phyloP scores from a whole-genome alignment of 768 basidiomycete genomes.

The Gloeophyllum trabeum region DNA sequence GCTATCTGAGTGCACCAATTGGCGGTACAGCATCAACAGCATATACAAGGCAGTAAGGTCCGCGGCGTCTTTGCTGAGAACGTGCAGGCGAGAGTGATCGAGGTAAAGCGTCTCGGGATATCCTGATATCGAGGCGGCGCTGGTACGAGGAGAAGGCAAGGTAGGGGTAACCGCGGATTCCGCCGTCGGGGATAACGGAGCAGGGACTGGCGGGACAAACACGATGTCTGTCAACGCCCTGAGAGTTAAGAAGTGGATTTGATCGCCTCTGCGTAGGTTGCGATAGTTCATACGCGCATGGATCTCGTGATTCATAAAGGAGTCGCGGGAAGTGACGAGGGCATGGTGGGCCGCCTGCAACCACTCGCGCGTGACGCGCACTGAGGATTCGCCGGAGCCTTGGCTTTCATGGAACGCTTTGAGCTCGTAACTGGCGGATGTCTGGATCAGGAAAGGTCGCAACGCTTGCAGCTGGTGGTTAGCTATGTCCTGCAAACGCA shows the following conservation, averaged over 20 bases:
- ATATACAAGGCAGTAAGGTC: conserved; percentile 71
- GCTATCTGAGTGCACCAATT: conserved; percentile 45
- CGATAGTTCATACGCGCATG: conserved; percentile 22
- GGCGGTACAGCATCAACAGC: conserved; percentile 72
- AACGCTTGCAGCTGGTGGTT: conserved; percentile 91
- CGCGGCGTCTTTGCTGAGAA: conserved; percentile 59
- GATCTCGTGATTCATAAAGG: conserved; percentile 25
- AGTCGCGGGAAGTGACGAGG: conserved; percentile 31
- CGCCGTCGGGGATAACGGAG: conserved; percentile 22
- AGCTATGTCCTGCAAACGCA: conserved; percentile 68
- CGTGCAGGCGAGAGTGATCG: conserved; percentile 57
- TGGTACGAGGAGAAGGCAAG: conserved; percentile 18
- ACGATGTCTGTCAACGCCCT: conserved; percentile 56
- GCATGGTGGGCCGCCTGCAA: conserved; percentile 39
- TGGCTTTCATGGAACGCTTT: conserved; percentile 60
- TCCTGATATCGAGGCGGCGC: conserved; percentile 23
- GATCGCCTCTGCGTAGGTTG: conserved; percentile 25
- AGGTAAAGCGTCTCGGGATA: conserved; percentile 78
- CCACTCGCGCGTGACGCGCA: conserved; percentile 56
- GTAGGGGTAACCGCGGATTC: conserved; percentile 16
- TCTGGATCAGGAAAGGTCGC: conserved; percentile 80
- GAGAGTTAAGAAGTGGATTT: conserved; percentile 24
- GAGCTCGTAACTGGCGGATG: conserved; percentile 71
- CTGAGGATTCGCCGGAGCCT: conserved; percentile 23
- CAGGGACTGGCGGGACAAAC: conserved; percentile 38